Conservation (phyloP, 805 yeast genomes). For the Grigorovia transvaalensis region DNA sequence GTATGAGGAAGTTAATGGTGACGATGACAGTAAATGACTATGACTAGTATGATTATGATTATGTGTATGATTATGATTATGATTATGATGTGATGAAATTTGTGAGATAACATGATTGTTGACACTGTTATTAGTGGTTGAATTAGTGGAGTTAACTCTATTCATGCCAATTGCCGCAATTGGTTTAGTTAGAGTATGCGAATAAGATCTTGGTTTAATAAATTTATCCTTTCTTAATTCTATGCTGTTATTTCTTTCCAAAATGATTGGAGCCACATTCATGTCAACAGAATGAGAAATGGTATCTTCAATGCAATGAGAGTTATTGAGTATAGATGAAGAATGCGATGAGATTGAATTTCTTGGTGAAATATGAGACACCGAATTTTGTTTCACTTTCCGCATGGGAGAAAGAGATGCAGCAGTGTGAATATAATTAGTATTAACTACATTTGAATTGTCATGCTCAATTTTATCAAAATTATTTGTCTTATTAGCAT, state of each 20-base stretch:
- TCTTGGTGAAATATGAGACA: not conserved
- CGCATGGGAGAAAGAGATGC: not conserved
- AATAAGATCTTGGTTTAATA: constrained; percentile 23
- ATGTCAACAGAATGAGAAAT: not conserved
- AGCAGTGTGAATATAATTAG: too few relatives aligned
- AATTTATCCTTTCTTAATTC: constrained; percentile 3
- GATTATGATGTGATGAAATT: not conserved
- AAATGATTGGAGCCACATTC: not conserved
- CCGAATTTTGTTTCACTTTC: not conserved
- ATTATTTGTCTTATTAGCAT: constrained; percentile 2
- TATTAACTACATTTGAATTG: not conserved
- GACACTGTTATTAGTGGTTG: not conserved
- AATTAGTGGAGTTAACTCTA: not conserved
- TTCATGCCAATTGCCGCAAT: not conserved
- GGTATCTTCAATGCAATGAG: too few relatives aligned
- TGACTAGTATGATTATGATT: not conserved
- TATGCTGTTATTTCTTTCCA: not conserved
- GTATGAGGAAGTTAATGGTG: not conserved
- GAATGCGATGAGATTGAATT: not conserved
- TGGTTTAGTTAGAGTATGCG: constrained; percentile 17
- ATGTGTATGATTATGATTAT: not conserved
- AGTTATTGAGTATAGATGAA: not conserved
- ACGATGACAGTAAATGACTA: not conserved
- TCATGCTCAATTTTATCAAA: not conserved
- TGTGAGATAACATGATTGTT: not conserved